Percentiles rank a stretch among this genome's conserved stretches.
Conservation (phyloP, 1,284 basidiomycete genomes). For the Heterobasidion annosum region DNA sequence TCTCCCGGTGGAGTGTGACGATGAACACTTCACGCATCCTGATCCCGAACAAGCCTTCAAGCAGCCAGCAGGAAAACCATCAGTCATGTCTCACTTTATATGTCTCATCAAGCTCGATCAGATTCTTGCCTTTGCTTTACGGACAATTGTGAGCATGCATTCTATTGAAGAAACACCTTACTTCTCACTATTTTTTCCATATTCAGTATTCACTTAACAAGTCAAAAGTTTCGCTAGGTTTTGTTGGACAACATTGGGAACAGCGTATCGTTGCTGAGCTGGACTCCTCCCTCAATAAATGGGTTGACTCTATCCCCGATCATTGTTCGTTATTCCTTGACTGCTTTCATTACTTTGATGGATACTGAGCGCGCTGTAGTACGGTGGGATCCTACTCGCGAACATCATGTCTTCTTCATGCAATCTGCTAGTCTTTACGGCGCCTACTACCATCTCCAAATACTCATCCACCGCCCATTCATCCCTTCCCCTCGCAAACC, state of each 20-base stretch:
- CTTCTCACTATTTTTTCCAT: not conserved
- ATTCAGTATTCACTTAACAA: constrained; percentile 51
- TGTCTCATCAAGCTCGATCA: constrained; percentile 47
- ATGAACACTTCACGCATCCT: constrained; percentile 49
- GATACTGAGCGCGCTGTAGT: constrained; percentile 30
- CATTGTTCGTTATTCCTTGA: constrained; percentile 20
- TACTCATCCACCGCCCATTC: constrained; percentile 76
- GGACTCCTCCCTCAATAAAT: constrained; percentile 53
- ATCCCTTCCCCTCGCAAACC: constrained; percentile 61
- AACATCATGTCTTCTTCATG: constrained; percentile 49
- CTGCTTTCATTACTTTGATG: not conserved
- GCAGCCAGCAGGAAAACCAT: constrained; percentile 37
- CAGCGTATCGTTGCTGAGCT: constrained; percentile 48
- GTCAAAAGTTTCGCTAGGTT: constrained; percentile 32
- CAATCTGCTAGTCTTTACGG: constrained; percentile 65
- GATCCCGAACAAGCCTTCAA: constrained; percentile 33
- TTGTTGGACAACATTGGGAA: constrained; percentile 41
- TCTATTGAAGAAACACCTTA: not conserved
- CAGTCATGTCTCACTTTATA: constrained; percentile 39
- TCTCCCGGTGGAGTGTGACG: constrained; percentile 50
- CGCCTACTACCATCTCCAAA: constrained; percentile 67
- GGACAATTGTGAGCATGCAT: constrained; percentile 36
- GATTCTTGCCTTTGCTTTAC: constrained; percentile 44
- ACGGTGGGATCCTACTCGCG: constrained; percentile 65
- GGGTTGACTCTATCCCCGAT: constrained; percentile 52